A percentile compares a stretch with the other conserved stretches of the same genome.
Evolutionary conservation across 148 eudicot genomes (phyloP).

Genomic region (Fagopyrum esculentum): DNA sequence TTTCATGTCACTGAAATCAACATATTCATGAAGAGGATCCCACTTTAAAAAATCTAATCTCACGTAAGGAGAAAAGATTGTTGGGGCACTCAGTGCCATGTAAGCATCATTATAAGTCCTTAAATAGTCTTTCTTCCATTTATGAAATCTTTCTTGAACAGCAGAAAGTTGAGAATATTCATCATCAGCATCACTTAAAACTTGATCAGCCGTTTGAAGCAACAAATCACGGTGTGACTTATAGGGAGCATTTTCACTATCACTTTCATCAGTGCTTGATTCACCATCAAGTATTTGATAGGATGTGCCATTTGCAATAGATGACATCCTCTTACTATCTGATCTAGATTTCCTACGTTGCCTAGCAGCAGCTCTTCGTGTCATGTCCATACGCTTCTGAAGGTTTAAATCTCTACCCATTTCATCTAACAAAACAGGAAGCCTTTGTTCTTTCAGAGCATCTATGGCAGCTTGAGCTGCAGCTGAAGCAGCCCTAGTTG

Average conservation of each 20-base stretch:
- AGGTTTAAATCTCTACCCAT: slow-evolving; percentile 76
- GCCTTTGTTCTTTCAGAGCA: slow-evolving; percentile 39
- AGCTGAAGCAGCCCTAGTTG: slow-evolving; percentile 51
- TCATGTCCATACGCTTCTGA: slow-evolving; percentile 70
- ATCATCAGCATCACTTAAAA: slow-evolving; percentile 79
- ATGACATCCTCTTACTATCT: slow-evolving; percentile 51
- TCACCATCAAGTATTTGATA: slow-evolving; percentile 77
- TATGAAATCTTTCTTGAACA: slow-evolving; percentile 70
- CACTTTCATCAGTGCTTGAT: slow-evolving; percentile 99
- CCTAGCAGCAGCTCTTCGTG: slow-evolving; percentile 67
- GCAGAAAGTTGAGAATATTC: slow-evolving; percentile 71
- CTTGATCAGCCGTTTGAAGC: slow-evolving; percentile 72
- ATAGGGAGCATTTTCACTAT: slow-evolving; percentile 62
- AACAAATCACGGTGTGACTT: slow-evolving; percentile 58
- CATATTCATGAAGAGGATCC: slow-evolving; percentile 90
- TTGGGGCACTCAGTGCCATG: slow-evolving; percentile 75
- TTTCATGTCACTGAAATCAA: slow-evolving; percentile 78
- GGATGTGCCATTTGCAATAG: slow-evolving; percentile 36
- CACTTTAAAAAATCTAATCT: slow-evolving; percentile 95
- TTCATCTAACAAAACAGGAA: slow-evolving; percentile 73
- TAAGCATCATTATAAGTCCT: slow-evolving; percentile 80
- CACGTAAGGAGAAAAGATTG: slow-evolving; percentile 93
- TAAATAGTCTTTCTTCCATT: slow-evolving; percentile 69
- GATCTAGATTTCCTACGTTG: slow-evolving; percentile 49
- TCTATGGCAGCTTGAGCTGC: slow-evolving; percentile 72